Evolutionary conservation across 2,329 filamentous ascomycete genomes (phyloP).

Genomic region (Chrysoporthe cubensis): DNA sequence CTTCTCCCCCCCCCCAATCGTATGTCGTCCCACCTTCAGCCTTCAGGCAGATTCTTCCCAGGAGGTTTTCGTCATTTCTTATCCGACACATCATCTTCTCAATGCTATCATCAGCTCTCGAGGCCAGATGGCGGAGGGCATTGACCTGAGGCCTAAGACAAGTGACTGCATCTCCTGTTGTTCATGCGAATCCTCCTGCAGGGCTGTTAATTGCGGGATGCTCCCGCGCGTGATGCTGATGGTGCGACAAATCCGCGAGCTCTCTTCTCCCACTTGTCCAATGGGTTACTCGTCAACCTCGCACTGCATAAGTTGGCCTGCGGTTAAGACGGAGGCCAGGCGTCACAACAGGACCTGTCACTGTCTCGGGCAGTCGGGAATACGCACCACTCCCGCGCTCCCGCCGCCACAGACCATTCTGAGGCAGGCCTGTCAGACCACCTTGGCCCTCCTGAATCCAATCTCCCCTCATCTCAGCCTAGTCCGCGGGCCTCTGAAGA

Average conservation of each 20-base stretch:
- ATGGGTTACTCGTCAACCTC: neutral
- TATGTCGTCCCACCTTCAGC: neutral
- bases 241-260: constrained; percentile 21
- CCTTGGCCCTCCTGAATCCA: neutral
- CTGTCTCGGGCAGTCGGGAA: neutral
- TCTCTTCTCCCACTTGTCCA: neutral
- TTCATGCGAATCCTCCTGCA: constrained; percentile 10
- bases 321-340: neutral
- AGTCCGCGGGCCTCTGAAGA: neutral
- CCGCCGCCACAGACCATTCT: neutral
- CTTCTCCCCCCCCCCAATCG: neutral
- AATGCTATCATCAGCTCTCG: neutral
- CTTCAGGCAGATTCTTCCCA: neutral
- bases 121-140: neutral
- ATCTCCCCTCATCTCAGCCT: neutral
- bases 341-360: neutral
- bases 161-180: neutral
- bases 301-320: neutral
- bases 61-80: neutral
- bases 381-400: neutral
- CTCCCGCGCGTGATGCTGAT: constrained; percentile 5
- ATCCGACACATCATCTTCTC: neutral
- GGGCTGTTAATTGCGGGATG: neutral
- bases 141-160: neutral
- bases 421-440: neutral